These are phyloP conservation scores for Botrytis medusae DNA, from an alignment of 2,329 filamentous ascomycete genomes.

Conservation along the genomic window DNA sequence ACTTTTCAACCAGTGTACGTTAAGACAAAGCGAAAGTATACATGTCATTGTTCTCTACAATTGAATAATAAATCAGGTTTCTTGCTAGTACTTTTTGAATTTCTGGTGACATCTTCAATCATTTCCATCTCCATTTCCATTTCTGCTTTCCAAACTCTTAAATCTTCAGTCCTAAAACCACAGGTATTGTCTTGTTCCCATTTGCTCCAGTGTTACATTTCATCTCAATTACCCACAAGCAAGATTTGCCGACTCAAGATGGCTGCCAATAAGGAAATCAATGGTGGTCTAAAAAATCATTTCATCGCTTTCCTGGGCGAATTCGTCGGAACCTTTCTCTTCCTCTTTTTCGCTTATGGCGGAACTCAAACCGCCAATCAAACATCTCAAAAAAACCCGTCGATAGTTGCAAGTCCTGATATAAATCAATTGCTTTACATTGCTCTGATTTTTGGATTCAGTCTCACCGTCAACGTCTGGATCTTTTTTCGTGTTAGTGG, in stretches of 20 bases:
- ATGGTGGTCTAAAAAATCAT: slow-evolving; percentile 4
- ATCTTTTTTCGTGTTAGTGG: slow-evolving; percentile 53
- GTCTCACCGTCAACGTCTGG: slow-evolving; percentile 53
- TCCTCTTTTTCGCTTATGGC: slow-evolving; percentile 13
- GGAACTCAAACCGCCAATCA: slow-evolving; percentile 31
- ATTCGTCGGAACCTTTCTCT: slow-evolving; percentile 7
- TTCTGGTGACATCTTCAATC: background rate
- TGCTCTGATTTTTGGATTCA: slow-evolving; percentile 39
- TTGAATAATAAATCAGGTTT: slow-evolving; percentile 1
- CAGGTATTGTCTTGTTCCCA: background rate
- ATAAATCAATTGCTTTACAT: slow-evolving; percentile 37
- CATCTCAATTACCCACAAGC: background rate
- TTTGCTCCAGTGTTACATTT: background rate
- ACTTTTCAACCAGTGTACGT: background rate
- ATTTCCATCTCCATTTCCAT: background rate
- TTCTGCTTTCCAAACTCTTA: background rate
- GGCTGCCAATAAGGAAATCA: background rate
- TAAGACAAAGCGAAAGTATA: background rate
- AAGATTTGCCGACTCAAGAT: background rate
- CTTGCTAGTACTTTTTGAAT: background rate
- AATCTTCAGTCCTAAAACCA: background rate
- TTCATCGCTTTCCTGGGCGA: background rate
- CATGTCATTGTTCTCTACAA: background rate
- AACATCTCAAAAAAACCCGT: background rate
- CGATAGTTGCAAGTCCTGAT: slow-evolving; percentile 30